Conservation (phyloP, 2,329 filamentous ascomycete genomes). For the Alternaria incomplexa region DNA sequence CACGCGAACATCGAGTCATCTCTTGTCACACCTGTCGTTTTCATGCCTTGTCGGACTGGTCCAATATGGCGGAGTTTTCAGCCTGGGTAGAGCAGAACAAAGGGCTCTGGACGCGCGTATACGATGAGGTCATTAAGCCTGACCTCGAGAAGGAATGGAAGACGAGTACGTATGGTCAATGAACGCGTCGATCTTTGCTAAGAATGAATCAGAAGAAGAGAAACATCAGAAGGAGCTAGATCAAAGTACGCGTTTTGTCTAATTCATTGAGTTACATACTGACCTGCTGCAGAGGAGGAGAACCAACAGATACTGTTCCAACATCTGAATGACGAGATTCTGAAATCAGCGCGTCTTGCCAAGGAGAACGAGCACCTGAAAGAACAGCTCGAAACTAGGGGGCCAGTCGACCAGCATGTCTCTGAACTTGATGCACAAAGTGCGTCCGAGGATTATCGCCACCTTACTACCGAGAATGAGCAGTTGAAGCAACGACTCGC, state of each 20-base stretch:
- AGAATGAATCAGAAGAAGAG: constrained; percentile 29
- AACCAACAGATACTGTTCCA: constrained; percentile 32
- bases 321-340: constrained; percentile 33
- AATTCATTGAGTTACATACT: neutral
- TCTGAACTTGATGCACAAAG: neutral
- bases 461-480: constrained; percentile 21
- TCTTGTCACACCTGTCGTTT: neutral
- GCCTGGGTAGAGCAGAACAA: constrained; percentile 40
- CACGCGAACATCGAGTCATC: neutral
- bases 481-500: constrained; percentile 6
- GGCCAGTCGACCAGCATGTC: neutral
- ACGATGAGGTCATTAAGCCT: constrained; percentile 44
- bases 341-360: constrained; percentile 32
- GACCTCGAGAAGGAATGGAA: constrained; percentile 42
- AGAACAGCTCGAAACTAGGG: neutral
- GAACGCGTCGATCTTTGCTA: constrained; percentile 2
- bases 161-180: constrained; percentile 29
- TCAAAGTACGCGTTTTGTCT: constrained; percentile 26
- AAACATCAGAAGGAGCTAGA: constrained; percentile 31
- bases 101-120: constrained; percentile 36
- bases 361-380: constrained; percentile 26
- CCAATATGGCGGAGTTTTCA: constrained; percentile 35
- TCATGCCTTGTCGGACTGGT: neutral
- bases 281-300: constrained; percentile 32
- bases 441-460: neutral